phyloP scores from a whole-genome alignment of 495 filamentous ascomycete genomes.

The Aspergillus homomorphus region DNA sequence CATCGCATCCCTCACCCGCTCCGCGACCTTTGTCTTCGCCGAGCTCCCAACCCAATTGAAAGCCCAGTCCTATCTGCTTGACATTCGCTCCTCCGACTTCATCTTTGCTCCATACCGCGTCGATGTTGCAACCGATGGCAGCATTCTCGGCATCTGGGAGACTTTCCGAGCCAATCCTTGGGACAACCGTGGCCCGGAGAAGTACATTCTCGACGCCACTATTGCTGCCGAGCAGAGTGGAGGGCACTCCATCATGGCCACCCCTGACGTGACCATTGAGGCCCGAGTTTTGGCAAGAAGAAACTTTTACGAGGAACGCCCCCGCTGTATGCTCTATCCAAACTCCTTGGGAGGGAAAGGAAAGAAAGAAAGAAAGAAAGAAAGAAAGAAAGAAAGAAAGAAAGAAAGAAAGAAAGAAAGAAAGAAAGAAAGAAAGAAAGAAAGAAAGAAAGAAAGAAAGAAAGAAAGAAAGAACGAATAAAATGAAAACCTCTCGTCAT shows the following conservation, averaged over 20 bases:
- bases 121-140: constrained; percentile 57
- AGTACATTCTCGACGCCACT: constrained; percentile 33
- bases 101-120: constrained; percentile 73
- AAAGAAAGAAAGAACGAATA: no score
- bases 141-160: constrained; percentile 64
- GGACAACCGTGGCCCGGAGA: constrained; percentile 71
- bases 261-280: constrained; percentile 50
- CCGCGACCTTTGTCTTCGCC: constrained; percentile 69
- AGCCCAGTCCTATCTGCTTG: constrained; percentile 70
- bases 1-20: constrained; percentile 58
- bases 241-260: background rate
- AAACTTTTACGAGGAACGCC: constrained; percentile 70
- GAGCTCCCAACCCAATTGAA: constrained; percentile 38
- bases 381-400: no score
- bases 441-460: no score
- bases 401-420: no score
- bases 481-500: no score
- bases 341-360: no score
- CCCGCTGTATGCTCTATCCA: constrained; percentile 60
- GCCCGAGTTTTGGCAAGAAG: constrained; percentile 58
- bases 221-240: constrained; percentile 4
- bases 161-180: constrained; percentile 86
- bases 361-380: no score
- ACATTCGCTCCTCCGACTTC: constrained; percentile 69
- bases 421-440: no score